Evolutionary conservation across 2,329 filamentous ascomycete species (phyloP).

Genomic region (Gaeumannomyces tritici): DNA sequence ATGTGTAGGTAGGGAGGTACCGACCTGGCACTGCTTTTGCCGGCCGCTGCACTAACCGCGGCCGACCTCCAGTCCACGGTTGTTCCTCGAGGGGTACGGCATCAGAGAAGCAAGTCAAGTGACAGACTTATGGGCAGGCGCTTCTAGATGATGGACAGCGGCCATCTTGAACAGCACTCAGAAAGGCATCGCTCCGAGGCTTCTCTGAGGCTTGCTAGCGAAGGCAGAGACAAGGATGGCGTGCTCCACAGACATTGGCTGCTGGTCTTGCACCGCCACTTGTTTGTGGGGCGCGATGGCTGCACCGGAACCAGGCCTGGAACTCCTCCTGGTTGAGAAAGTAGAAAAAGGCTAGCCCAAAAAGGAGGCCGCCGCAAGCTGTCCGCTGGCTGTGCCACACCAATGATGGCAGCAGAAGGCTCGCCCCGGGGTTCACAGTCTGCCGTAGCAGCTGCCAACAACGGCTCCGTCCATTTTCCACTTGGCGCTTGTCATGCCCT

Average conservation of each 20-base stretch:
- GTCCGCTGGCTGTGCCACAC: not conserved
- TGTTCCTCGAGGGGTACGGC: not conserved
- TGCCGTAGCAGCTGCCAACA: not conserved
- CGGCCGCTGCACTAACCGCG: not conserved
- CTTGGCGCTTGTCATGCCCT: not conserved
- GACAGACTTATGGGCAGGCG: not conserved
- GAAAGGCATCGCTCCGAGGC: too few species aligned
- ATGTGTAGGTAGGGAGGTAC: too few species aligned
- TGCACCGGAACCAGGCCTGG: not conserved
- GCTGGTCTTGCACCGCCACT: not conserved
- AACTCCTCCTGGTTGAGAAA: not conserved
- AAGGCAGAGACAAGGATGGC: too few species aligned
- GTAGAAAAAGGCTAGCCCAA: not conserved
- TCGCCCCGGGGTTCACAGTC: too few species aligned
- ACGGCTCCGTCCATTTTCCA: not conserved
- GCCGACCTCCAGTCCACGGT: not conserved
- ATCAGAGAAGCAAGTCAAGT: not conserved
- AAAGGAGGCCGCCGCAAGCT: not conserved
- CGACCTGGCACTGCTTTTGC: not conserved
- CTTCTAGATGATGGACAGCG: not conserved
- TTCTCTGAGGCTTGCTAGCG: too few species aligned
- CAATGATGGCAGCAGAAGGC: not conserved
- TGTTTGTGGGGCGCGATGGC: not conserved
- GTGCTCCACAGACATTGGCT: too few species aligned
- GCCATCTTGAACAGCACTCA: too few species aligned